Evolutionary conservation across 371 early-diverging fungal genomes (phyloP).

Genomic region (Mucor racemosus): DNA sequence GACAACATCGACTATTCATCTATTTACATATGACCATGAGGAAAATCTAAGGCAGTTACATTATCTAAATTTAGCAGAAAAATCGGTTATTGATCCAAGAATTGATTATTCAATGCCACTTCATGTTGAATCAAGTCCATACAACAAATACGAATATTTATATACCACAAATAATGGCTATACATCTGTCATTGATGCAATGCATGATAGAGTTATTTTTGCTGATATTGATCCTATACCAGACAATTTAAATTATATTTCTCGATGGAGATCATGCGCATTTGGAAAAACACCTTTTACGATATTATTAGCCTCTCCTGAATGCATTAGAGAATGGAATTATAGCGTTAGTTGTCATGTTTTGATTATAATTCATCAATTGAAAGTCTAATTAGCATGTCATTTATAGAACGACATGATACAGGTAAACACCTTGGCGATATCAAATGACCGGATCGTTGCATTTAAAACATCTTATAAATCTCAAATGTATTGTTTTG

Average conservation of each 20-base stretch:
- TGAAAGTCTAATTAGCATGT: neutral
- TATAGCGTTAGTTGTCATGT: conserved; percentile 10
- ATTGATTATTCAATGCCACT: conserved; percentile 31
- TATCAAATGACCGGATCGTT: conserved; percentile 19
- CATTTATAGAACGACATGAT: neutral
- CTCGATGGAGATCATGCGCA: conserved; percentile 22
- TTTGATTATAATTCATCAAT: neutral
- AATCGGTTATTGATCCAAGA: neutral
- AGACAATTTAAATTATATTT: conserved; percentile 3
- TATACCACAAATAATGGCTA: conserved; percentile 26
- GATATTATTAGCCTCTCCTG: conserved; percentile 15
- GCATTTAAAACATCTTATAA: conserved; percentile 10
- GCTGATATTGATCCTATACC: conserved; percentile 3
- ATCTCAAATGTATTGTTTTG: conserved; percentile 12
- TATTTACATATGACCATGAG: neutral
- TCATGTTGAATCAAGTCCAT: conserved; percentile 20
- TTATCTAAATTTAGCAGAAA: conserved; percentile 8
- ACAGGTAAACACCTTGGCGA: conserved; percentile 4
- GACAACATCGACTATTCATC: conserved; percentile 21
- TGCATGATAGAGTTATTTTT: neutral
- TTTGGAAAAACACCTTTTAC: conserved; percentile 12
- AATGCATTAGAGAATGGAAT: conserved; percentile 16
- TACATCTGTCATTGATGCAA: conserved; percentile 15
- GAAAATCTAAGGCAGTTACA: neutral
- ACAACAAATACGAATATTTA: conserved; percentile 10